phyloP scores from a whole-genome alignment of 2,329 filamentous ascomycete species.

The Thielaviopsis musarum region DNA sequence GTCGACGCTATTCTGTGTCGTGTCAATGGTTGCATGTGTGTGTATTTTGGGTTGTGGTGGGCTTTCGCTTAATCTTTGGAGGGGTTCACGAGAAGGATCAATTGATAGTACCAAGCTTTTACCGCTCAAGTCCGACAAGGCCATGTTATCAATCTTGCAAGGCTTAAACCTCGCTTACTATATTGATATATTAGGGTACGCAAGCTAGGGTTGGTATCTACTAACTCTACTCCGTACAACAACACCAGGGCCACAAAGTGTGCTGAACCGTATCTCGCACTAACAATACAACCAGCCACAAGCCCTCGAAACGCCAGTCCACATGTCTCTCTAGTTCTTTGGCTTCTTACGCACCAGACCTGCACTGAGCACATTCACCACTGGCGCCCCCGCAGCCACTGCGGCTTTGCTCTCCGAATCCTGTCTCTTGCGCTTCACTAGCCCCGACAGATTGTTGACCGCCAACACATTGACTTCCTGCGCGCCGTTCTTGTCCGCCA shows the following conservation, averaged over 20 bases:
- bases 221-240: background rate
- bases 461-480: conserved; percentile 1
- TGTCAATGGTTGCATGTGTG: background rate
- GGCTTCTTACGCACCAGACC: conserved; percentile 40
- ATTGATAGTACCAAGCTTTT: background rate
- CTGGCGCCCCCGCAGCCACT: conserved; percentile 8
- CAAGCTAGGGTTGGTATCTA: background rate
- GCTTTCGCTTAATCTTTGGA: background rate
- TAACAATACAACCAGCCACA: background rate
- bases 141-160: background rate
- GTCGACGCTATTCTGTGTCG: background rate
- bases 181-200: background rate
- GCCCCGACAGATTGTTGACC: conserved; percentile 31
- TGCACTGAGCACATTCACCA: conserved; percentile 30
- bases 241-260: background rate
- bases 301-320: background rate
- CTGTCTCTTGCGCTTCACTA: conserved; percentile 29
- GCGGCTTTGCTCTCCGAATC: conserved; percentile 2
- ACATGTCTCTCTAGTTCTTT: conserved; percentile 21
- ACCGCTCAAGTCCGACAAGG: background rate
- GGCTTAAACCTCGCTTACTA: background rate
- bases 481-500: background rate
- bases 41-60: background rate
- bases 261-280: background rate
- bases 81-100: background rate